phyloP scores from a whole-genome alignment of 2,329 filamentous ascomycete species.

The Mariannaea sp. region DNA sequence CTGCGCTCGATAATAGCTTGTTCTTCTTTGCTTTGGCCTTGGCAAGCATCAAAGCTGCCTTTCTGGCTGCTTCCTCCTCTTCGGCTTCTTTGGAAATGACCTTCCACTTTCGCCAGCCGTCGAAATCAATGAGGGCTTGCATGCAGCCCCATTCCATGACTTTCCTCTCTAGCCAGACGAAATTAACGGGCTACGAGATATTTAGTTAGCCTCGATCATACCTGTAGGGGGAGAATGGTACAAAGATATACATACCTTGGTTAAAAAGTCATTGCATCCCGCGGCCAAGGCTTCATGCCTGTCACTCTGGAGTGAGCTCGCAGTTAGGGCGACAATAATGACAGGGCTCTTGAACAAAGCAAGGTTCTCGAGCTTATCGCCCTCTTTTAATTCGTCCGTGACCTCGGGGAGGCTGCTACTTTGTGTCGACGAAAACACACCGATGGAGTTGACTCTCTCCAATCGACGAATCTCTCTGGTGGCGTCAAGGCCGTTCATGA shows the following conservation, averaged over 20 bases:
- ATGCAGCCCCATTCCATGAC: conserved; percentile 99
- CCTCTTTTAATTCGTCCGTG: conserved; percentile 57
- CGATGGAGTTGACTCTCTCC: conserved; percentile 89
- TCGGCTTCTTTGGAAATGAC: conserved; percentile 66
- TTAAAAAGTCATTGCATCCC: conserved; percentile 97
- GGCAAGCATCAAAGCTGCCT: conserved; percentile 40
- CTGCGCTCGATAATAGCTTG: conserved; percentile 40
- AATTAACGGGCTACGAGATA: conserved; percentile 79
- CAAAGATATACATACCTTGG: conserved; percentile 72
- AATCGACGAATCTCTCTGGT: conserved; percentile 92
- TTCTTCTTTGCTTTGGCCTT: conserved; percentile 53
- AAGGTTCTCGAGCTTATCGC: conserved; percentile 71
- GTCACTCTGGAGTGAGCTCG: conserved; percentile 92
- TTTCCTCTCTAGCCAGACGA: conserved; percentile 95
- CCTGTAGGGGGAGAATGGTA: background rate
- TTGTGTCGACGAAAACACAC: conserved; percentile 78
- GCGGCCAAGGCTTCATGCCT: conserved; percentile 92
- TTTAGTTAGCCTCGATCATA: conserved; percentile 20
- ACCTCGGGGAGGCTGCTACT: conserved; percentile 57
- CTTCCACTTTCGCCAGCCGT: conserved; percentile 98
- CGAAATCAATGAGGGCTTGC: conserved; percentile 98
- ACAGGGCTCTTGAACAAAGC: conserved; percentile 92
- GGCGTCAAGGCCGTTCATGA: conserved; percentile 94
- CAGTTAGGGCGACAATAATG: conserved; percentile 96
- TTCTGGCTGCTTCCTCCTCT: conserved; percentile 50